Conservation (phyloP, 306 rosid genomes). For the Cucurbita moschata region DNA sequence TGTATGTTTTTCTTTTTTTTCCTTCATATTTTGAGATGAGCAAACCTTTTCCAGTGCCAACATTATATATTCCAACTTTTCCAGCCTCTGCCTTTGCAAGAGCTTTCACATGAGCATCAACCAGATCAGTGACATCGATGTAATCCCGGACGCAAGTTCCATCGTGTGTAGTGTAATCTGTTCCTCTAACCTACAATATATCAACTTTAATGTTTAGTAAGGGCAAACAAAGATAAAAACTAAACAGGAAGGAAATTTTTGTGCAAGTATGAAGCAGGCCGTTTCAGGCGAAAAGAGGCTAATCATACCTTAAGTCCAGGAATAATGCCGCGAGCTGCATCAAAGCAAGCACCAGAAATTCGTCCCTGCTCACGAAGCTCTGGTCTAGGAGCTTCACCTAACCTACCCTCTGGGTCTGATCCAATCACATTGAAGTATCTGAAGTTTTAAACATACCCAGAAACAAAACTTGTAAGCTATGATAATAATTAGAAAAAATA, state of each 20-base stretch:
- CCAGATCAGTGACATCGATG: conserved; percentile 85
- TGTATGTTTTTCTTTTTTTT: neutral
- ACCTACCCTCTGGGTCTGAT: conserved; percentile 78
- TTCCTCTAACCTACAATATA: conserved; percentile 64
- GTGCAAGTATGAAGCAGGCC: neutral
- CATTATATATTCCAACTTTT: conserved; percentile 84
- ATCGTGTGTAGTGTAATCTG: conserved; percentile 61
- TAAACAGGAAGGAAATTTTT: neutral
- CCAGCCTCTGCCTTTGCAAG: conserved; percentile 48
- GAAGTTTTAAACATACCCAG: neutral
- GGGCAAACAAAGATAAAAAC: neutral
- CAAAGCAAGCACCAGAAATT: conserved; percentile 88
- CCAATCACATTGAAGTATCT: conserved; percentile 94
- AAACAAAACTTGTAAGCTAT: neutral
- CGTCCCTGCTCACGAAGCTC: conserved; percentile 84
- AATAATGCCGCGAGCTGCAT: conserved; percentile 68
- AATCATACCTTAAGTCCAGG: conserved; percentile 52
- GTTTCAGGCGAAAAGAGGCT: neutral
- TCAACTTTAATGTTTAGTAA: neutral
- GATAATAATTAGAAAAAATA: neutral
- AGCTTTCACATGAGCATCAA: conserved; percentile 96
- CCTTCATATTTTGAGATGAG: neutral
- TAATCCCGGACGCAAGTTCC: conserved; percentile 90
- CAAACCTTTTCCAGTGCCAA: conserved; percentile 88
- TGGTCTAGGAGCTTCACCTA: conserved; percentile 91